phyloP scores from a whole-genome alignment of 768 basidiomycete species.

The Clavulina sp. region DNA sequence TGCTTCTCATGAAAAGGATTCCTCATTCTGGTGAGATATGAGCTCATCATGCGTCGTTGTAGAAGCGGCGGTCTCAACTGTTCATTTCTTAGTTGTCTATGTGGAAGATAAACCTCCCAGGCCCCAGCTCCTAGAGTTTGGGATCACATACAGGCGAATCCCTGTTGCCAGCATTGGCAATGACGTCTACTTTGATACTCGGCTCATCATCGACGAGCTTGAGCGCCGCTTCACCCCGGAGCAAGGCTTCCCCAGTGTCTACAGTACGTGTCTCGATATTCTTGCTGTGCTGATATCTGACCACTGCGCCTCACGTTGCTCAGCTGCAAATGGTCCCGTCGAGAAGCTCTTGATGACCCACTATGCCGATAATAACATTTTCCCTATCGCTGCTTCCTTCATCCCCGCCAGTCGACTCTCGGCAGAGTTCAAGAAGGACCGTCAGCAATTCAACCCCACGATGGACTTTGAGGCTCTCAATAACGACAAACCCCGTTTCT shows the following conservation, averaged over 20 bases:
- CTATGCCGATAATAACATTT: neutral
- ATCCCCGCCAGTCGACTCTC: neutral
- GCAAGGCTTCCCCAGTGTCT: neutral
- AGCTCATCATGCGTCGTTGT: neutral
- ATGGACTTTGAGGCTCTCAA: neutral
- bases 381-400: neutral
- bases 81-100: neutral
- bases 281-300: no score
- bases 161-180: neutral
- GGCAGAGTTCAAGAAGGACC: neutral
- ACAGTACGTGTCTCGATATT: neutral
- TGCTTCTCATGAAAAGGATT: neutral
- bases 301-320: no score
- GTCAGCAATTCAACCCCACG: neutral
- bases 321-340: no score
- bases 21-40: neutral
- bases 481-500: neutral
- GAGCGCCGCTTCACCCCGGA: neutral
- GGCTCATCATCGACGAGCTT: neutral
- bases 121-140: neutral
- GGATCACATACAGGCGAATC: neutral
- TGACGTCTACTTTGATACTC: neutral
- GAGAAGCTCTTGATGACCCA: neutral
- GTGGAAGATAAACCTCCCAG: neutral
- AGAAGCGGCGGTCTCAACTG: neutral